A percentile compares a stretch with the other conserved stretches of the same genome.
Evolutionary conservation across 2,329 filamentous ascomycete genomes (phyloP).

Genomic region (Aspergillus hiratsukae): DNA sequence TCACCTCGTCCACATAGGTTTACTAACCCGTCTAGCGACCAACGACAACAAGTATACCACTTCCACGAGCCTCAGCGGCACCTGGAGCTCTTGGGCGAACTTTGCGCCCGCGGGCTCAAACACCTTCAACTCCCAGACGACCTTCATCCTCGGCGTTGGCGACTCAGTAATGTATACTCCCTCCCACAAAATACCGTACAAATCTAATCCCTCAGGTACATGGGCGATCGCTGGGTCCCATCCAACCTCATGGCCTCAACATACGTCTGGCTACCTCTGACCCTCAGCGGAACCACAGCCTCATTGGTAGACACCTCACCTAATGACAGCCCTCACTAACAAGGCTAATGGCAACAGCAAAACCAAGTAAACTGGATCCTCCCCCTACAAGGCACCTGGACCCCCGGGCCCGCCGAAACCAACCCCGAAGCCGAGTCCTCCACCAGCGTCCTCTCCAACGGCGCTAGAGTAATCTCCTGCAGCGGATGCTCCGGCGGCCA

Average conservation of each 20-base stretch:
- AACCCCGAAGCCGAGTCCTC: constrained; percentile 2
- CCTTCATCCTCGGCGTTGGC: constrained; percentile 48
- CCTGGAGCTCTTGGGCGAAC: constrained; percentile 58
- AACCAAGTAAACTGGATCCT: constrained; percentile 5
- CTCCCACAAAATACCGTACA: constrained; percentile 20
- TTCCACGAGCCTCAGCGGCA: constrained; percentile 52
- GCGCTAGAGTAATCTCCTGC: constrained; percentile 47
- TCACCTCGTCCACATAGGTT: too few relatives aligned
- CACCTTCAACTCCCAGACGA: constrained; percentile 60
- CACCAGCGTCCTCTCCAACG: constrained; percentile 35
- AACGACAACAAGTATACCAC: constrained; percentile 60
- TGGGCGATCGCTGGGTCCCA: constrained; percentile 63
- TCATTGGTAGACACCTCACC: not conserved
- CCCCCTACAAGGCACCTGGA: constrained; percentile 5
- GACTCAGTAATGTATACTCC: constrained; percentile 36
- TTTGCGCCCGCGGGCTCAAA: constrained; percentile 53
- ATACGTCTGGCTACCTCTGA: constrained; percentile 62
- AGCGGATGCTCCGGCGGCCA: constrained; percentile 47
- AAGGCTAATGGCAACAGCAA: not conserved
- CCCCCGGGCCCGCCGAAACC: not conserved
- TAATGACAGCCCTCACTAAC: not conserved
- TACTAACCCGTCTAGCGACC: not conserved
- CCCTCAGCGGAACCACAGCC: constrained; percentile 5
- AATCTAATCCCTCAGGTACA: constrained; percentile 41
- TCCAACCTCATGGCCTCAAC: constrained; percentile 57